Percentiles rank a stretch among this genome's conserved stretches.
These are phyloP conservation scores for Irpex sp. DNA, from an alignment of 1,284 basidiomycete species.

Conservation along the genomic window DNA sequence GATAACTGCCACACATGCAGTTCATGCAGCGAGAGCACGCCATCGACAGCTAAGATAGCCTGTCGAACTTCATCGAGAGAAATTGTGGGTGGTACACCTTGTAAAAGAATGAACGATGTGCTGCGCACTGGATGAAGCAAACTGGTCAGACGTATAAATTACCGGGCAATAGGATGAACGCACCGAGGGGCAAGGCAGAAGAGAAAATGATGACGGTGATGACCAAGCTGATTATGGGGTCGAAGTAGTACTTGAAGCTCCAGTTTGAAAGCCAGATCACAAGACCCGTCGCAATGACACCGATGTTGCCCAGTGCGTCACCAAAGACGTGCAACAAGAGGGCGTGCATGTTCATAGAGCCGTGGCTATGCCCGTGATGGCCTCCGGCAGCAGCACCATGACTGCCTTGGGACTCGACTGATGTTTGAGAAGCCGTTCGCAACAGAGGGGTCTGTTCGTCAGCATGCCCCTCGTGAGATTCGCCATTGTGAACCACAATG, in stretches of 20 bases:
- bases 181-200: conserved; percentile 89
- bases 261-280: conserved; percentile 85
- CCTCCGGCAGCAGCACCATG: conserved; percentile 12
- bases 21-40: conserved; percentile 92
- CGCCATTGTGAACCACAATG: not conserved
- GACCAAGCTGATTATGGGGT: conserved; percentile 91
- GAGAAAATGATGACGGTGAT: conserved; percentile 98
- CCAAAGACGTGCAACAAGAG: conserved; percentile 94
- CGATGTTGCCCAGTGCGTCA: conserved; percentile 96
- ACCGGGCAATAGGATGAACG: conserved; percentile 24
- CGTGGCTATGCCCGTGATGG: conserved; percentile 44
- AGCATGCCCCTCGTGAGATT: not conserved
- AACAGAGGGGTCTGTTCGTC: conserved; percentile 26
- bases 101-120: conserved; percentile 95
- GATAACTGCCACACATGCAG: conserved; percentile 96
- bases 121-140: conserved; percentile 65
- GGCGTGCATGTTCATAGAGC: conserved; percentile 98
- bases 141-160: not conserved
- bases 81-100: conserved; percentile 89
- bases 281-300: conserved; percentile 93
- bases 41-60: conserved; percentile 78
- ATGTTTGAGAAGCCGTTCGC: conserved; percentile 17
- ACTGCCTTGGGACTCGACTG: conserved; percentile 13
- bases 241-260: conserved; percentile 86
- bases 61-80: conserved; percentile 85